phyloP scores from a whole-genome alignment of 257 asterid genomes.

The Salvia rosmarinus region DNA sequence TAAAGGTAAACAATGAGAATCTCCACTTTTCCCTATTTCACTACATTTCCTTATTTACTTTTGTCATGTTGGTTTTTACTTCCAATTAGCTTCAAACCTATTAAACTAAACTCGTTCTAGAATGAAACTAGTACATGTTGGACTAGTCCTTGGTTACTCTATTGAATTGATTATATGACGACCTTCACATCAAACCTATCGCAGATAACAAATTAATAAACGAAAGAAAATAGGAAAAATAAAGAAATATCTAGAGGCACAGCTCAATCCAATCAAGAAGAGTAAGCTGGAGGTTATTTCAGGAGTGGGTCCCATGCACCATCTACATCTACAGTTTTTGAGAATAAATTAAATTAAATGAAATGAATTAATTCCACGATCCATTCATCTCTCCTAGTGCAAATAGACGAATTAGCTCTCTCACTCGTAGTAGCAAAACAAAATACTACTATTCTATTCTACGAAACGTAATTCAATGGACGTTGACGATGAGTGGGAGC shows the following conservation, averaged over 20 bases:
- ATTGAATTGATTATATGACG: too few relatives aligned
- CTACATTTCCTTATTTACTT: not conserved
- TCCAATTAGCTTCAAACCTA: too few relatives aligned
- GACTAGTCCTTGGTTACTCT: not conserved
- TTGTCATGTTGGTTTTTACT: too few relatives aligned
- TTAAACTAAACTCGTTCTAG: not conserved
- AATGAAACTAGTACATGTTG: not conserved
- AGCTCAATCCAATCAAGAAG: not conserved
- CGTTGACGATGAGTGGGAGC: constrained; percentile 75
- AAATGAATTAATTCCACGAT: not conserved
- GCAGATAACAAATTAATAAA: not conserved
- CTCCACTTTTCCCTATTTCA: not conserved
- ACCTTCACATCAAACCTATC: not conserved
- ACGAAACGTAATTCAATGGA: constrained; percentile 42
- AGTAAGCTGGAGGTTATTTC: constrained; percentile 5
- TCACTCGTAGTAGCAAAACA: not conserved
- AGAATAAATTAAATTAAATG: not conserved
- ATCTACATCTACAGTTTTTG: not conserved
- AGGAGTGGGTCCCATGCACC: not conserved
- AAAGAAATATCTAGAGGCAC: not conserved
- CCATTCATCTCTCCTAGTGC: not conserved
- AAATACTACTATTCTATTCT: not conserved
- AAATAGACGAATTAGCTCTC: not conserved
- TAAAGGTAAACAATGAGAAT: not conserved
- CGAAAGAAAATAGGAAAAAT: not conserved